Percentiles rank a stretch among this genome's conserved stretches.
Evolutionary conservation across 2,329 filamentous ascomycete genomes (phyloP).

Genomic region (Ophiocordyceps camponoti-rufipedis): DNA sequence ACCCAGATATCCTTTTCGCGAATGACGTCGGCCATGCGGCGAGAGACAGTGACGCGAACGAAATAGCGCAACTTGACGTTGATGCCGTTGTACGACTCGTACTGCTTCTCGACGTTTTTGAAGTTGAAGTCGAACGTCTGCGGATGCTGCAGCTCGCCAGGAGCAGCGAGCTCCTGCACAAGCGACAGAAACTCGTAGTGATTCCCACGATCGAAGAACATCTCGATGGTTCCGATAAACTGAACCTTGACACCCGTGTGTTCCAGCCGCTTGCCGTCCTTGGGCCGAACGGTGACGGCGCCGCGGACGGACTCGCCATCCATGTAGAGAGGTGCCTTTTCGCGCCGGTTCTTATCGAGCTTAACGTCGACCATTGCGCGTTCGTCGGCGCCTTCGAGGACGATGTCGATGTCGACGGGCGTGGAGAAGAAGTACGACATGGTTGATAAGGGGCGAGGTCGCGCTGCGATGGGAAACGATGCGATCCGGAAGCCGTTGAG

Average conservation of each 20-base stretch:
- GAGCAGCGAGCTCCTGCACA: slow-evolving; percentile 89
- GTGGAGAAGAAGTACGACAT: slow-evolving; percentile 99
- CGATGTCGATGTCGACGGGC: slow-evolving; percentile 95
- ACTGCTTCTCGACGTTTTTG: slow-evolving; percentile 99
- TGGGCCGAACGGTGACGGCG: slow-evolving; percentile 82
- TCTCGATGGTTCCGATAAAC: slow-evolving; percentile 98
- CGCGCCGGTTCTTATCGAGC: slow-evolving; percentile 92
- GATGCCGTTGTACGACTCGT: slow-evolving; percentile 99
- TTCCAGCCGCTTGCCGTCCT: slow-evolving; percentile 94
- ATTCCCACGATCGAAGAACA: slow-evolving; percentile 99
- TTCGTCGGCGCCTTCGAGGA: slow-evolving; percentile 88
- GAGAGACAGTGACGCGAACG: slow-evolving; percentile 85
- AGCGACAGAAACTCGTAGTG: slow-evolving; percentile 98
- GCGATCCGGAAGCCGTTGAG: neutral
- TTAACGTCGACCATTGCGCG: slow-evolving; percentile 93
- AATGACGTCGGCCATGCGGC: slow-evolving; percentile 94
- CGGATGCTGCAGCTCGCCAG: slow-evolving; percentile 93
- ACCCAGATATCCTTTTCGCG: slow-evolving; percentile 99
- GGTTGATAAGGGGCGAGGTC: slow-evolving; percentile 6
- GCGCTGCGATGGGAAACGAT: neutral
- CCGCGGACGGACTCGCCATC: slow-evolving; percentile 98
- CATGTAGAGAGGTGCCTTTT: slow-evolving; percentile 93
- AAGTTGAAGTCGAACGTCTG: slow-evolving; percentile 99
- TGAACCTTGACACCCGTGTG: slow-evolving; percentile 99
- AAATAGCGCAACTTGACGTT: slow-evolving; percentile 99